phyloP scores from a whole-genome alignment of 2,329 filamentous ascomycete genomes.

The Neopestalotiopsis sp. region DNA sequence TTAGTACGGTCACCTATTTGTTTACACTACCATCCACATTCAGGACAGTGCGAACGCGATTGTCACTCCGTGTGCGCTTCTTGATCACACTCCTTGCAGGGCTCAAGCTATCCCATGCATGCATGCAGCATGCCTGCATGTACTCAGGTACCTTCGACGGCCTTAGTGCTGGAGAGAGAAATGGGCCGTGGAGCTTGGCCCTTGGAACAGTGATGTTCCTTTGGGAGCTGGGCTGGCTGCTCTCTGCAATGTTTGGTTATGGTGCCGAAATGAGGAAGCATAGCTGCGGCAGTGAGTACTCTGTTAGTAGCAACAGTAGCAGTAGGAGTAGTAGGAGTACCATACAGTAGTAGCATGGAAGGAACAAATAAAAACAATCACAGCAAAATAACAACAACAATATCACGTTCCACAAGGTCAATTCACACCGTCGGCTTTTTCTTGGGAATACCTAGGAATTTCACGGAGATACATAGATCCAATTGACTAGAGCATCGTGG shows the following conservation, averaged over 20 bases:
- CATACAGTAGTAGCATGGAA: neutral
- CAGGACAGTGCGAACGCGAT: neutral
- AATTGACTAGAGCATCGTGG: slow-evolving; percentile 7
- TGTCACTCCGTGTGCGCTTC: neutral
- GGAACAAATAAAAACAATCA: neutral
- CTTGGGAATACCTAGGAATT: neutral
- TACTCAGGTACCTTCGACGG: slow-evolving; percentile 6
- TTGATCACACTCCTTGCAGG: neutral
- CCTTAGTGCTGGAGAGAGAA: slow-evolving; percentile 4
- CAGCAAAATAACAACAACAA: neutral
- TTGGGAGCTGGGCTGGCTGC: neutral
- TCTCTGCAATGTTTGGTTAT: slow-evolving; percentile 11
- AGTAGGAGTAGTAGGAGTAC: neutral
- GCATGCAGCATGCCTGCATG: neutral
- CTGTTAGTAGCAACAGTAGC: neutral
- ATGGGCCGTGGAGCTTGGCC: slow-evolving; percentile 15
- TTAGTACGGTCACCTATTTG: slow-evolving; percentile 10
- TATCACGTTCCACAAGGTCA: neutral
- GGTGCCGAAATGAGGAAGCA: slow-evolving; percentile 12
- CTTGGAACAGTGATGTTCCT: neutral
- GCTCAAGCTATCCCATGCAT: slow-evolving; percentile 11
- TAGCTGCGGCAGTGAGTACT: neutral
- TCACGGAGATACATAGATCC: neutral
- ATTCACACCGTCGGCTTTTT: neutral
- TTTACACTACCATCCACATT: neutral